Conservation (phyloP, 2,329 filamentous ascomycete genomes). For the Botrytis porri region DNA sequence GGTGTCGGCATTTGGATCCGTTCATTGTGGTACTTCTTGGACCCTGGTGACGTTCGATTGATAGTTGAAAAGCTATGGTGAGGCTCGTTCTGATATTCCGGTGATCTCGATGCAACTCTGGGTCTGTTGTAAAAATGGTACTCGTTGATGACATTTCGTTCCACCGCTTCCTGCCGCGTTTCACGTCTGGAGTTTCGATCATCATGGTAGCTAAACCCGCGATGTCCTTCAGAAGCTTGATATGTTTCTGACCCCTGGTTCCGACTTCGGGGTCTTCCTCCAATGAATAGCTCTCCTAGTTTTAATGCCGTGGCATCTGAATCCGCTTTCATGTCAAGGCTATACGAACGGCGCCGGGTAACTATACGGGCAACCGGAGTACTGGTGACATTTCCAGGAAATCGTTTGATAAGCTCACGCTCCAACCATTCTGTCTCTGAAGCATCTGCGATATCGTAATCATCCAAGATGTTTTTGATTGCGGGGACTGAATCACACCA, state of each 20-base stretch:
- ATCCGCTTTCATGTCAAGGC: not conserved
- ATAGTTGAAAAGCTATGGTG: not conserved
- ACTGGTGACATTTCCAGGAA: not conserved
- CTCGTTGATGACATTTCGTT: not conserved
- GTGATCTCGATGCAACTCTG: not conserved
- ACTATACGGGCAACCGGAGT: not conserved
- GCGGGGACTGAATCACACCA: constrained; percentile 6
- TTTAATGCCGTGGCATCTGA: not conserved
- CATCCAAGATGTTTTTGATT: constrained; percentile 1
- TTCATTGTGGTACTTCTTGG: not conserved
- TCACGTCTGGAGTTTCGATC: not conserved
- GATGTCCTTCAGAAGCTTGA: not conserved
- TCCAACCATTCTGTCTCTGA: constrained; percentile 8
- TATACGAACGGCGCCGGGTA: not conserved
- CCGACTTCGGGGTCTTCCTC: not conserved
- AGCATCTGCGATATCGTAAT: not conserved
- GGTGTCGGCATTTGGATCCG: not conserved
- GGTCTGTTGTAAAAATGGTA: not conserved
- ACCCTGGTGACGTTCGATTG: no score
- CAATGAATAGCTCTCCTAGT: not conserved
- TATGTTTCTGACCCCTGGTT: not conserved
- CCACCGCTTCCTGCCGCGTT: not conserved
- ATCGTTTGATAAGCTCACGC: constrained; percentile 5
- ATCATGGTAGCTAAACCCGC: not conserved
- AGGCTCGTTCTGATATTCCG: not conserved